These are phyloP conservation scores for Pichia sp. DNA, from an alignment of 1,139 yeast genomes.

Conservation along the genomic window DNA sequence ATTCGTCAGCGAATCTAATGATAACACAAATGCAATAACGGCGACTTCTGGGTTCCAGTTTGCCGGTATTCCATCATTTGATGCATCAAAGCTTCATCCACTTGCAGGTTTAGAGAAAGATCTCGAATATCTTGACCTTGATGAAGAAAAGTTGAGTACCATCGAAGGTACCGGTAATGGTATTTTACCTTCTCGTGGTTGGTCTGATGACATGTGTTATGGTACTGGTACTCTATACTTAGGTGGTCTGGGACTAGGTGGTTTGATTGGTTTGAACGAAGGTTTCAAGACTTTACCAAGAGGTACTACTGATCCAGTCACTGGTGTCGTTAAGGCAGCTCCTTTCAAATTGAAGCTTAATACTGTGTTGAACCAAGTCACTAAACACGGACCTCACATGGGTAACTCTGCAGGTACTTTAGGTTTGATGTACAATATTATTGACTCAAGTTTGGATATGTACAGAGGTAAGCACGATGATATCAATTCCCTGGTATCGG, in stretches of 20 bases:
- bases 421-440: slow-evolving; percentile 79
- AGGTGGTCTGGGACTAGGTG: slow-evolving; percentile 71
- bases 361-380: slow-evolving; percentile 84
- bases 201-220: slow-evolving; percentile 96
- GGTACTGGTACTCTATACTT: slow-evolving; percentile 96
- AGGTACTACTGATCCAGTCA: slow-evolving; percentile 23
- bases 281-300: slow-evolving; percentile 74
- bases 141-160: slow-evolving; percentile 66
- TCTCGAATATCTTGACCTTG: slow-evolving; percentile 83
- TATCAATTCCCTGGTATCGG: slow-evolving; percentile 75
- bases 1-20: not conserved
- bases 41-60: slow-evolving; percentile 6
- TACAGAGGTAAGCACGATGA: slow-evolving; percentile 87
- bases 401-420: slow-evolving; percentile 95
- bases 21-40: not conserved
- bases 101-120: slow-evolving; percentile 89
- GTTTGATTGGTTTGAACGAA: slow-evolving; percentile 79
- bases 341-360: slow-evolving; percentile 76
- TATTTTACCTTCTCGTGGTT: slow-evolving; percentile 86
- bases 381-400: slow-evolving; percentile 91
- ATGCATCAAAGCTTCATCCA: slow-evolving; percentile 78
- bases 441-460: slow-evolving; percentile 73
- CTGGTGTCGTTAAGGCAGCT: slow-evolving; percentile 35
- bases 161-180: slow-evolving; percentile 81
- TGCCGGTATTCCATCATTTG: slow-evolving; percentile 39